Evolutionary conservation across 2,329 filamentous ascomycete species (phyloP).

Genomic region (Ophiostoma ips): DNA sequence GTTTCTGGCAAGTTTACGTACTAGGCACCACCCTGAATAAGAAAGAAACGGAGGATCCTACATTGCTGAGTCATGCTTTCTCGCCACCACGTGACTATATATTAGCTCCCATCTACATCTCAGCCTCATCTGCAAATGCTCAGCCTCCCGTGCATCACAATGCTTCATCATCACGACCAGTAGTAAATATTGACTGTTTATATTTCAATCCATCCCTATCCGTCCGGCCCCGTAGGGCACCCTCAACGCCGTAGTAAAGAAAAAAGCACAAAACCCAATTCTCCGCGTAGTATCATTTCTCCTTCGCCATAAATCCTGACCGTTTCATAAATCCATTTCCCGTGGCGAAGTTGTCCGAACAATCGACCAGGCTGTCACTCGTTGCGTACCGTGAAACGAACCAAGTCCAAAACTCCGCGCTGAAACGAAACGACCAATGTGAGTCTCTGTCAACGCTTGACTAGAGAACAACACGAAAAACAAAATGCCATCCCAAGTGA

Average conservation of each 20-base stretch:
- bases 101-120: too few species aligned
- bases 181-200: neutral
- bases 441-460: slow-evolving; percentile 7
- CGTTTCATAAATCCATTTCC: slow-evolving; percentile 6
- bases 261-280: slow-evolving; percentile 2
- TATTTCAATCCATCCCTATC: neutral
- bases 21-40: slow-evolving; percentile 9
- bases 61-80: slow-evolving; percentile 7
- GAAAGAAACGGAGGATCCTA: neutral
- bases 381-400: slow-evolving; percentile 8
- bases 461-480: slow-evolving; percentile 10
- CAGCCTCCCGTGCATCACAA: neutral
- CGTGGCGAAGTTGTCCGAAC: slow-evolving; percentile 5
- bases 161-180: too few species aligned
- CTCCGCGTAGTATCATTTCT: neutral
- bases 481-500: slow-evolving; percentile 10
- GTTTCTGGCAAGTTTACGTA: slow-evolving; percentile 10
- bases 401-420: slow-evolving; percentile 36
- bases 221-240: too few species aligned
- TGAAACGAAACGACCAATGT: slow-evolving; percentile 24
- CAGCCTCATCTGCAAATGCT: too few species aligned
- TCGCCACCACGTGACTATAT: too few species aligned
- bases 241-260: neutral
- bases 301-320: slow-evolving; percentile 4
- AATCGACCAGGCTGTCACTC: slow-evolving; percentile 8